Conservation (phyloP, 371 early-diverging fungal genomes). For the Rhizomucor pusillus region DNA sequence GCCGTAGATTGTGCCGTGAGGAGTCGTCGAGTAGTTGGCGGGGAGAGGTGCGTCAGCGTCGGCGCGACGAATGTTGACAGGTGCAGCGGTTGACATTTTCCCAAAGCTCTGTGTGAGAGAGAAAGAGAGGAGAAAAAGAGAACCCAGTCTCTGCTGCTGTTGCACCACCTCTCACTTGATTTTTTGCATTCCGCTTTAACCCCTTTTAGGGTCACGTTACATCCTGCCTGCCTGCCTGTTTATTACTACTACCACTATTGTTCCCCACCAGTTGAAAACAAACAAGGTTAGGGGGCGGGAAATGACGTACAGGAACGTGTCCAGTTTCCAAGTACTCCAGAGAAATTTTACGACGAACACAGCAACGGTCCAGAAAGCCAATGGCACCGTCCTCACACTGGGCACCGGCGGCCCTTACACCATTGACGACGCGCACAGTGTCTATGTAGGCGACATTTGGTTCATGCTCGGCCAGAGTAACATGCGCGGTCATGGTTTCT, state of each 20-base stretch:
- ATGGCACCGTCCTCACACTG: constrained; percentile 8
- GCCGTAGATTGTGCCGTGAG: constrained; percentile 58
- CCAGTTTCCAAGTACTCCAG: constrained; percentile 33
- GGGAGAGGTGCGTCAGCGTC: constrained; percentile 50
- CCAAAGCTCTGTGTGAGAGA: not conserved
- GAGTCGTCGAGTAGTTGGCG: constrained; percentile 56
- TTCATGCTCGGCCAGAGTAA: constrained; percentile 50
- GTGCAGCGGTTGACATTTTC: constrained; percentile 29
- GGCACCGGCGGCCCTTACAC: constrained; percentile 35
- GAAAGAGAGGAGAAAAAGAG: constrained; percentile 1
- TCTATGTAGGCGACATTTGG: constrained; percentile 47
- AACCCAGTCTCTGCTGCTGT: not conserved
- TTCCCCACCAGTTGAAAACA: no score
- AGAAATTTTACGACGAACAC: constrained; percentile 18
- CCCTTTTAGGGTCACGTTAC: not conserved
- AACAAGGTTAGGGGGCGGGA: not conserved
- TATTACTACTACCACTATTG: no score
- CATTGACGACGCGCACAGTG: constrained; percentile 13
- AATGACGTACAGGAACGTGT: constrained; percentile 3
- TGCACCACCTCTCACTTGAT: not conserved
- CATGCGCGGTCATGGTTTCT: constrained; percentile 44
- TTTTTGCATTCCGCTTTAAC: no score
- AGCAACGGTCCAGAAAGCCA: constrained; percentile 11
- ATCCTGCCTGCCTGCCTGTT: no score
- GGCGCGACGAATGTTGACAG: constrained; percentile 51